Evolutionary conservation across 2,329 filamentous ascomycete genomes (phyloP).

Genomic region (Teratosphaeria zuluensis): DNA sequence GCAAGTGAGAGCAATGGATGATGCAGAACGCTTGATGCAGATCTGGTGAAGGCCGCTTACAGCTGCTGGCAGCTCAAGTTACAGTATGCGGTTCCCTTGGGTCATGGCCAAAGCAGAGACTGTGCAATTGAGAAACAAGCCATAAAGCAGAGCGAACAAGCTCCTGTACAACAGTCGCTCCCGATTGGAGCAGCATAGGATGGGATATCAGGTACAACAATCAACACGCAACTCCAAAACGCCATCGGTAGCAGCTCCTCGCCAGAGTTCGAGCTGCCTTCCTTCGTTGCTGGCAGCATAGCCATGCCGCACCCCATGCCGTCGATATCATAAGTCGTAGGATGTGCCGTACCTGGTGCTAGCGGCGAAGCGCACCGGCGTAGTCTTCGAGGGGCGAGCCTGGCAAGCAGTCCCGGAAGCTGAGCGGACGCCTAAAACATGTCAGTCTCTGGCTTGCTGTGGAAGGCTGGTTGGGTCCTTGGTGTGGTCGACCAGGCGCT

Average conservation of each 20-base stretch:
- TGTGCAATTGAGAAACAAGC: neutral
- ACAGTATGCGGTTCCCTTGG: no score
- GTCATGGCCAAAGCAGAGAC: neutral
- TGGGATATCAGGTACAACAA: neutral
- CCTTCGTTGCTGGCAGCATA: neutral
- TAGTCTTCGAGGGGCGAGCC: constrained; percentile 26
- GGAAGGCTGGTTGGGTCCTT: neutral
- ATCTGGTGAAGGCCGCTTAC: neutral
- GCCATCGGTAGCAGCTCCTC: neutral
- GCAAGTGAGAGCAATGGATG: neutral
- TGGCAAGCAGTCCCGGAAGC: constrained; percentile 27
- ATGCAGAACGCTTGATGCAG: neutral
- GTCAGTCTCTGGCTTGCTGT: neutral
- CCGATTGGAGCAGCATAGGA: neutral
- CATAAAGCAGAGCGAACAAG: neutral
- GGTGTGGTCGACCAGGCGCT: neutral
- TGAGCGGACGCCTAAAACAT: constrained; percentile 21
- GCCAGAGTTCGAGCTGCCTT: neutral
- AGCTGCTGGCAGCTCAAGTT: neutral
- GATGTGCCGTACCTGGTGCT: neutral
- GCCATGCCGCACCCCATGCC: neutral
- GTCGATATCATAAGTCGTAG: neutral
- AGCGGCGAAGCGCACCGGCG: constrained; percentile 17
- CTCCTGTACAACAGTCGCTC: neutral
- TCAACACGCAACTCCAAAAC: neutral